phyloP scores from a whole-genome alignment of 495 filamentous ascomycete species.

The Niebla homalea region DNA sequence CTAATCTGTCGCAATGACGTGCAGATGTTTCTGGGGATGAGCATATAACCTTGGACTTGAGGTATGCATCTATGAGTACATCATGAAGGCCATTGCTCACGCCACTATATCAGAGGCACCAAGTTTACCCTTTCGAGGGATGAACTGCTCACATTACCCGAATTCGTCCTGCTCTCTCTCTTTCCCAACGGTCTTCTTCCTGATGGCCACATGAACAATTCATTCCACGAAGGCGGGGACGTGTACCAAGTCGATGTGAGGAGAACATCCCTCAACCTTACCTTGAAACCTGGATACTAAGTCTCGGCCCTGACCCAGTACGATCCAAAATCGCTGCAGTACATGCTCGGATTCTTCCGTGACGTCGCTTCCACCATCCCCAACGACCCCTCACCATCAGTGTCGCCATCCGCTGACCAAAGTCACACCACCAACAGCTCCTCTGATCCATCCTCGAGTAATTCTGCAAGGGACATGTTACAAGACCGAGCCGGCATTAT shows the following conservation, averaged over 20 bases:
- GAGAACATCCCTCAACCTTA: slow-evolving; percentile 21
- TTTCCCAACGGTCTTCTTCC: slow-evolving; percentile 97
- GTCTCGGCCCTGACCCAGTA: slow-evolving; percentile 50
- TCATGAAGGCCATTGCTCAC: slow-evolving; percentile 14
- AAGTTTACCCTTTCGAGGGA: slow-evolving; percentile 89
- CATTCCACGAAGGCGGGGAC: slow-evolving; percentile 72
- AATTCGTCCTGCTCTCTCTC: slow-evolving; percentile 96
- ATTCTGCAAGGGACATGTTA: slow-evolving; percentile 61
- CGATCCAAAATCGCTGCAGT: slow-evolving; percentile 87
- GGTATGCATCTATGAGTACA: slow-evolving; percentile 39
- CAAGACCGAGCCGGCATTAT: slow-evolving; percentile 94
- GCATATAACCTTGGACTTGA: slow-evolving; percentile 84
- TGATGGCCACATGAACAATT: slow-evolving; percentile 80
- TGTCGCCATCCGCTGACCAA: slow-evolving; percentile 35
- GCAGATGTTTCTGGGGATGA: slow-evolving; percentile 82
- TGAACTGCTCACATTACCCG: slow-evolving; percentile 85
- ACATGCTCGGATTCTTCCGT: slow-evolving; percentile 99
- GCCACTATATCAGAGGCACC: slow-evolving; percentile 50
- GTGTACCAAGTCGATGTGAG: slow-evolving; percentile 94
- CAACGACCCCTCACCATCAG: slow-evolving; percentile 46
- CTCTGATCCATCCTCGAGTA: slow-evolving; percentile 48
- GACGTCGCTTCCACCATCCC: slow-evolving; percentile 90
- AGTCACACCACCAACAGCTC: slow-evolving; percentile 43
- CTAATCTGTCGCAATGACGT: not conserved
- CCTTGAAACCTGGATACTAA: slow-evolving; percentile 23